Base-by-base conservation (phyloP, 2,329 filamentous ascomycete species). In the Chrysoporthe cubensis region DNA sequence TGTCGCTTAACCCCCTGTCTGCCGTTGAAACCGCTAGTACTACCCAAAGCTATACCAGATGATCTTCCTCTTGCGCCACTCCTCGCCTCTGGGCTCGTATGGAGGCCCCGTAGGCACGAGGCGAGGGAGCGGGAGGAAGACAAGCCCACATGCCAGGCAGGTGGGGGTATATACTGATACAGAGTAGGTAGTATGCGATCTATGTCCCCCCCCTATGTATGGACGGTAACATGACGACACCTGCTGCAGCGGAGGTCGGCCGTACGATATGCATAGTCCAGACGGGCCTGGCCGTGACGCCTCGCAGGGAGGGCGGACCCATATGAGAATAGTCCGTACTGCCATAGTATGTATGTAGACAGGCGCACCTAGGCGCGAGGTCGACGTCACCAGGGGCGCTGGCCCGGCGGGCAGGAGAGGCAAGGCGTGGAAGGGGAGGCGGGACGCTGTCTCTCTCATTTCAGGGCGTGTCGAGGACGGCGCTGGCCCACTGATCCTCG, bases 1-100 rank as follows among this genome's bases (percentile, higher is more conserved):
- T 58, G 56, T 42, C 54, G 54, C 54, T 58, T 58, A 54, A 54
- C 6, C 21, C 56, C 57, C 57, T 60, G 57, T 60, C 57, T 54
- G 26, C 50, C 50, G 50, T 54, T 54, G 50, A 54, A 54, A 54
- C 50, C 50, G 50, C 16, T 54, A 26, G 21, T 32, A 9, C 54
- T 57, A 57, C 54, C 34, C 52, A 32, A 13, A 7, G 14, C 9
- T n/a, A 26, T 40, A 21, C 26, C 54, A 57, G 14, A n/a, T 57
- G 54, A 57, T 57, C 34, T 32, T 40, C 54, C 34, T 56, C 18
- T 57, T 37, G 34, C 54, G 54, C 54, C 54, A 57, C 40, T n/a
- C 32, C 54, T 57, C 54, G 54, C 54, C n/a, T 57, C 32, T 21
- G 34, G 32, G 54, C 50, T 26, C 16, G 50, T 54, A 34, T 7